Conservation (phyloP, 164 flowering plant species). For the Macadamia tetraphylla region DNA sequence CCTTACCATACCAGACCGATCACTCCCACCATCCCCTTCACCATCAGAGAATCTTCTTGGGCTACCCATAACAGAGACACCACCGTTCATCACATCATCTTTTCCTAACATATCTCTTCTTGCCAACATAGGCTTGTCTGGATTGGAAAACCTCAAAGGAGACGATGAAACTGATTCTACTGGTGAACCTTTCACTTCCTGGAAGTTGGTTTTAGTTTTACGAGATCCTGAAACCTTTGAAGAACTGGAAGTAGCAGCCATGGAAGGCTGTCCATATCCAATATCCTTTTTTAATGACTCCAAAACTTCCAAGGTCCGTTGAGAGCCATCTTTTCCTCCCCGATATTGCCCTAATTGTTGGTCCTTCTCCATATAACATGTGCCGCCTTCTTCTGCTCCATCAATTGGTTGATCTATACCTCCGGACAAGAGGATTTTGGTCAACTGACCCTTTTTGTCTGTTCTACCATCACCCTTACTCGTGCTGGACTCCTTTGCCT, state of each 20-base stretch:
- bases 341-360: slow-evolving; percentile 22
- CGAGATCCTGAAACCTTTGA: slow-evolving; percentile 82
- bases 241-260: slow-evolving; percentile 86
- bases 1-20: slow-evolving; percentile 28
- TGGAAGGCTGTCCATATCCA: slow-evolving; percentile 35
- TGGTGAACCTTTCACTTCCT: slow-evolving; percentile 77
- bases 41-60: slow-evolving; percentile 41
- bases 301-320: slow-evolving; percentile 33
- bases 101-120: slow-evolving; percentile 29
- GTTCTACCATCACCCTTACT: slow-evolving; percentile 22
- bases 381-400: slow-evolving; percentile 21
- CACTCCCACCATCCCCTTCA: slow-evolving; percentile 46
- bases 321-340: slow-evolving; percentile 18
- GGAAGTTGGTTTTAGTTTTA: slow-evolving; percentile 45
- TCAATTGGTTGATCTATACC: slow-evolving; percentile 18
- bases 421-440: slow-evolving; percentile 17
- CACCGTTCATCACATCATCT: slow-evolving; percentile 32
- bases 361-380: slow-evolving; percentile 18
- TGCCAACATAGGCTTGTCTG: slow-evolving; percentile 38
- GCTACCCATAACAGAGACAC: slow-evolving; percentile 23
- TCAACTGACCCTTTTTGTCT: slow-evolving; percentile 21
- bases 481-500: slow-evolving; percentile 25
- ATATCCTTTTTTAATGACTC: slow-evolving; percentile 49
- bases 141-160: slow-evolving; percentile 55
- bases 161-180: slow-evolving; percentile 96